Evolutionary conservation across 108 stramenopile species (phyloP), one percentile per base, ranked within the genome.

Genomic region (Nitzschia sp.): DNA sequence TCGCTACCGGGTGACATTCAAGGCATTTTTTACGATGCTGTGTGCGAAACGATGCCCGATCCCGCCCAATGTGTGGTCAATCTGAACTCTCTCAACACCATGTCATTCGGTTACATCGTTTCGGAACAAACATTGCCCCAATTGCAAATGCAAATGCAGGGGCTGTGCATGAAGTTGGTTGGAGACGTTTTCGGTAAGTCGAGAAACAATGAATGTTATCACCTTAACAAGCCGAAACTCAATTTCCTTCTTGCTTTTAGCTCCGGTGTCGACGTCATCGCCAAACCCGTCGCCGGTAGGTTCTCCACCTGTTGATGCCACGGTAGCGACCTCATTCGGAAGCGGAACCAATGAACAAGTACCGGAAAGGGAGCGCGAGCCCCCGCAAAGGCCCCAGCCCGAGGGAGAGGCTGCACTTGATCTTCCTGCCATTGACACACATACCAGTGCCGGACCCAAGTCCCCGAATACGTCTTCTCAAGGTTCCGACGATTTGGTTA

Each of bases 71-170:
- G 65, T 54, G 51, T 35, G 9, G 13, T 17, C 23, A 54, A 34
- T 17, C 29, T 66, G 48, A 49, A 28, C 13, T 18, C 27, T 1
- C 31, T 66, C 49, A 66, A 66, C 29, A 28, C 29, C 1, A 54
- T 66, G 51, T 25, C 30, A n/a, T 49, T 66, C 26, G 65, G 65
- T 18, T 66, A 66, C 48, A 66, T 66, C 53, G 65, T 66, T 26
- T 31, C 51, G 21, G 15, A 17, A 2, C 49, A 66, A 29, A 51
- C 30, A 5, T 15, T 53, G 15, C 11, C 48, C n/a, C 17, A 49
- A 26, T 36, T 62, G 17, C 61, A 62, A 24, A 23, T 62, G 24
- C 65, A 31, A 19, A 28, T 66, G 15, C 49, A 53, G 53, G 45
- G 13, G 6, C 34, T 66, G 29, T 66, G 65, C 30, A 0, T 53